A percentile compares a stretch with the other conserved stretches of the same genome.
Conservation (phyloP, 148 eudicot genomes). For the Rhododendron simsii region DNA sequence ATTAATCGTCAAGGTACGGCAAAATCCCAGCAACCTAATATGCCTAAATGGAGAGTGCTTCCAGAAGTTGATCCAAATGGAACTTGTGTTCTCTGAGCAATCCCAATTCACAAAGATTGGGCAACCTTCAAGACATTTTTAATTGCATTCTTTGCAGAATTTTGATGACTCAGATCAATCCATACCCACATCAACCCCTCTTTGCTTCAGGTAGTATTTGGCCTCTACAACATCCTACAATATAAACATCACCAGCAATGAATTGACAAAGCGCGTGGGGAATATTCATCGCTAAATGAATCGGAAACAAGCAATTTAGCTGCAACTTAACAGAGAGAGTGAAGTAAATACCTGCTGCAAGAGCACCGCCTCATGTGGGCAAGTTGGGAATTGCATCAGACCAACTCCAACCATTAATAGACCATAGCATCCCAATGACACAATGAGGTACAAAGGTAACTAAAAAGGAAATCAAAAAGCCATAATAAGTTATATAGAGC, state of each 20-base stretch:
- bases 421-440: constrained; percentile 87
- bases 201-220: constrained; percentile 53
- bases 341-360: constrained; percentile 61
- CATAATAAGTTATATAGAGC: background rate
- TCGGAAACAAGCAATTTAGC: background rate
- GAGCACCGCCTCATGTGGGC: constrained; percentile 84
- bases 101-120: background rate
- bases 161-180: constrained; percentile 19
- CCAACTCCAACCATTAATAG: constrained; percentile 83
- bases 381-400: constrained; percentile 88
- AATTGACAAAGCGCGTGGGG: background rate
- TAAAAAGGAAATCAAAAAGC: constrained; percentile 23
- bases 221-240: constrained; percentile 77
- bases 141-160: background rate
- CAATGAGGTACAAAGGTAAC: constrained; percentile 80
- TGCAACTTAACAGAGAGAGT: background rate
- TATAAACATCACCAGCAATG: background rate
- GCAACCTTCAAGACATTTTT: background rate
- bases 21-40: background rate
- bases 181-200: constrained; percentile 66
- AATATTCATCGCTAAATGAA: background rate
- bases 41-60: background rate
- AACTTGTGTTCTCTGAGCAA: background rate
- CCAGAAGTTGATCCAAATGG: background rate
- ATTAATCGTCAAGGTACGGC: background rate